These are phyloP conservation scores for Malassezia dermatis DNA, from an alignment of 1,284 basidiomycete species.

Conservation along the genomic window DNA sequence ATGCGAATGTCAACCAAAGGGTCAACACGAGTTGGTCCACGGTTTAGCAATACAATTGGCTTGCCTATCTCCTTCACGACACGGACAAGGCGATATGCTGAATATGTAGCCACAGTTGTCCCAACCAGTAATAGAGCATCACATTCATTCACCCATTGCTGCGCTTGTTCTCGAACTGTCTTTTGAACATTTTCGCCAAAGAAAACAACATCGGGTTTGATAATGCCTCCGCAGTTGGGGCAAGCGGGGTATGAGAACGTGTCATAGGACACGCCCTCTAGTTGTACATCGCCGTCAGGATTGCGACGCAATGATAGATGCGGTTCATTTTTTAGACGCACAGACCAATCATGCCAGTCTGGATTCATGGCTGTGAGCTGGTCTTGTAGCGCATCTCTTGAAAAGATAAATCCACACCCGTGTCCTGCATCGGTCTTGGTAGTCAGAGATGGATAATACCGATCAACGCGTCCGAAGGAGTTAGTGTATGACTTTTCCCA, in stretches of 20 bases:
- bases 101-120: slow-evolving; percentile 44
- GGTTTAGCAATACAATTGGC: slow-evolving; percentile 37
- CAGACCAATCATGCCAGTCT: slow-evolving; percentile 31
- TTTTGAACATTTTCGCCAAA: slow-evolving; percentile 45
- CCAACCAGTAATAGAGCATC: slow-evolving; percentile 37
- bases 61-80: slow-evolving; percentile 29
- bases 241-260: slow-evolving; percentile 42
- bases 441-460: slow-evolving; percentile 1
- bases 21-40: slow-evolving; percentile 42
- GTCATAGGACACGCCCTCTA: slow-evolving; percentile 40
- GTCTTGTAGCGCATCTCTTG: slow-evolving; percentile 38
- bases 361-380: slow-evolving; percentile 38
- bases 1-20: slow-evolving; percentile 29
- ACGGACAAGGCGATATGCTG: slow-evolving; percentile 41
- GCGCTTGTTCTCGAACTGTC: slow-evolving; percentile 24
- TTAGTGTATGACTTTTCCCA: neutral
- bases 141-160: slow-evolving; percentile 24
- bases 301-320: slow-evolving; percentile 20
- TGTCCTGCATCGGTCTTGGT: neutral
- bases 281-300: slow-evolving; percentile 45
- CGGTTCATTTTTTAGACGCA: slow-evolving; percentile 27
- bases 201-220: slow-evolving; percentile 46
- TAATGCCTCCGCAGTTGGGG: slow-evolving; percentile 41
- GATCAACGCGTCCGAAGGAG: slow-evolving; percentile 11
- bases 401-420: slow-evolving; percentile 34